phyloP scores from a whole-genome alignment of 1,139 yeast genomes.

The Blastobotrys arbuscula region DNA sequence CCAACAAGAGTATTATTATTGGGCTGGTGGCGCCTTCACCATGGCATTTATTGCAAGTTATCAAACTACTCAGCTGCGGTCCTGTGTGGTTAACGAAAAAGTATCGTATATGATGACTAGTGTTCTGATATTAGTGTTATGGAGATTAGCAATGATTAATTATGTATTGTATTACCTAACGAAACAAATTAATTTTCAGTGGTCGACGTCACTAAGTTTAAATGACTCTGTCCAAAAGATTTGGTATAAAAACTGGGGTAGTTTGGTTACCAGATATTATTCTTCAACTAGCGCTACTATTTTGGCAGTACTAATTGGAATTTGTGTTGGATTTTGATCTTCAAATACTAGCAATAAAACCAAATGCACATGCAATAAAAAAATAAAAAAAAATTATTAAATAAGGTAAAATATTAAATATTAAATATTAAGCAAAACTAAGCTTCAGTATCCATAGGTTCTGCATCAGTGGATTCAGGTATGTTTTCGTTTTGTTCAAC shows the following conservation, averaged over 20 bases:
- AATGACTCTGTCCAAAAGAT: neutral
- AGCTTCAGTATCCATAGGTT: neutral
- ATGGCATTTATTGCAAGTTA: constrained; percentile 1
- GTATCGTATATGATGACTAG: neutral
- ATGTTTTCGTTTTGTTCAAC: no score
- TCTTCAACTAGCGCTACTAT: constrained; percentile 5
- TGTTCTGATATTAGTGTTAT: neutral
- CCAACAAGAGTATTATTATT: neutral
- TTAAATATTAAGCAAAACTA: no score
- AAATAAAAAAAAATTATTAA: neutral
- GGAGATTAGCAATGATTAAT: neutral
- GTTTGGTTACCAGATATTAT: neutral
- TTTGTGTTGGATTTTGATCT: constrained; percentile 5
- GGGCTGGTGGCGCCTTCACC: neutral
- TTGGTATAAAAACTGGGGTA: neutral
- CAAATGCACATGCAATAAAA: neutral
- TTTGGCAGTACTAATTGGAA: constrained; percentile 6
- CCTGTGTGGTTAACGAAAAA: neutral
- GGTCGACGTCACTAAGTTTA: neutral
- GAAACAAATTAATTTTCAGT: no score
- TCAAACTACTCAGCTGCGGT: constrained; percentile 3
- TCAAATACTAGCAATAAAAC: no score
- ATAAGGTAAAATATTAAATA: neutral
- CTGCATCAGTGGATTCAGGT: no score
- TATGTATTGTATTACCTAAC: neutral